Evolutionary conservation across 768 basidiomycete genomes (phyloP), one percentile per base, ranked within the genome.

Genomic region (Mrakia gelida): DNA sequence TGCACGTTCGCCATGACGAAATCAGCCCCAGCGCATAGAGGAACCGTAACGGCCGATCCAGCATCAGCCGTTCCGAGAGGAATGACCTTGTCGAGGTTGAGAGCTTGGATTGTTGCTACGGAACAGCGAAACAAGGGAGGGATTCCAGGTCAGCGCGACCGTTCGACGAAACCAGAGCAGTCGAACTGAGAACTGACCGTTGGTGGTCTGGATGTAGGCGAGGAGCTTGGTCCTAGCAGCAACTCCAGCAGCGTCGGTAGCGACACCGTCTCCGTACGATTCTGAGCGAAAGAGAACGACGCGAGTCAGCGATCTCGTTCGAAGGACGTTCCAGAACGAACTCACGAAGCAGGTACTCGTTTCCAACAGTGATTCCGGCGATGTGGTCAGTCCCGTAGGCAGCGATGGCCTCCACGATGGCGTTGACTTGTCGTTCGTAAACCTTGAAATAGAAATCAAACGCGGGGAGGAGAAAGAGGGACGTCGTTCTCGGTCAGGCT

Each of bases 331-430:
- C 18, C 11, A 21, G 49, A 52, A 52, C 15, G 49, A 21, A 52
- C 49, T 52, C 49, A 52, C 49, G 15, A 6, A 71, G 68, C 41
- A 72, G 45, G 71, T 32, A 72, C 71, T 72, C 94, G 82, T 97
- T 96, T 49, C 96, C 95, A 49, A 97, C 95, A 6, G 91, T 95
- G 56, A 98, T 82, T 13, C 96, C 96, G 0, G 85, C 86, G 73
- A 98, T 67, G 32, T 73, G 43, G 15, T 13, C 38, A 8, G 77
- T 74, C 26, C 68, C 34, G 49, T 13, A 59, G 59, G 6, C 59
- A 59, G 18, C 26, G 38, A 38, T 38, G 38, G 38, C 38, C 38
- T 38, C 38, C 38, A 38, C 38, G 49, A 78, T 77, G 30, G 85
- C 84, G 79, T 88, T 87, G 30, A 88, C 88, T 84, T 99, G 96